Conservation (phyloP, 768 basidiomycete genomes). For the Auricularia cornea region DNA sequence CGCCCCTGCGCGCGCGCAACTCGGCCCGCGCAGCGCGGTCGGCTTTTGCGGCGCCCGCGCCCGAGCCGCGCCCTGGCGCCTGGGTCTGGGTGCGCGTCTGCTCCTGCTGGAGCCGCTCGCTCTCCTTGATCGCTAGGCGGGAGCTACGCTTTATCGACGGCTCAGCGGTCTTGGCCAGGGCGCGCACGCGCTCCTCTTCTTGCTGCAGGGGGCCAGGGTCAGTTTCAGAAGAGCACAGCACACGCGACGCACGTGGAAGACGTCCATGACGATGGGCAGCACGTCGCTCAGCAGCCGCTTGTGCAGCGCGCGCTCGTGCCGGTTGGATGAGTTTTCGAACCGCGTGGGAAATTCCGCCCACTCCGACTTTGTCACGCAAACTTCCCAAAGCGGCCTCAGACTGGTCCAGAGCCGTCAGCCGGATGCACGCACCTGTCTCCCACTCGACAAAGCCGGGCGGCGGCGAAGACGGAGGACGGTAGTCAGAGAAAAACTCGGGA, state of each 20-base stretch:
- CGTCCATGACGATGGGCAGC: constrained; percentile 61
- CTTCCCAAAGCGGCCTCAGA: constrained; percentile 32
- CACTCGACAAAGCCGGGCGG: constrained; percentile 68
- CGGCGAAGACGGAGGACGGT: constrained; percentile 18
- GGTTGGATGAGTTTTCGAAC: constrained; percentile 70
- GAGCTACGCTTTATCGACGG: constrained; percentile 64
- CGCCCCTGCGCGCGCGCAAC: constrained; percentile 30
- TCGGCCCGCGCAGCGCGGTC: constrained; percentile 46
- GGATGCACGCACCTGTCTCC: constrained; percentile 62
- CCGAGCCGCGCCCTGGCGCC: constrained; percentile 10
- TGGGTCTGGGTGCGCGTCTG: constrained; percentile 41
- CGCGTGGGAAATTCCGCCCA: constrained; percentile 75
- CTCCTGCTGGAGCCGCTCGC: constrained; percentile 61
- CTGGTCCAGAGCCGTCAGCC: neutral
- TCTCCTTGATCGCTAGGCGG: constrained; percentile 75
- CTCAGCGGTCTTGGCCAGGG: neutral
- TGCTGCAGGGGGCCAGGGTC: neutral
- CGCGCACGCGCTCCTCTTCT: neutral
- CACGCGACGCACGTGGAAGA: constrained; percentile 43
- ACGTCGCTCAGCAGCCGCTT: constrained; percentile 56
- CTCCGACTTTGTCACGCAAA: constrained; percentile 74
- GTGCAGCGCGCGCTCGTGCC: constrained; percentile 71
- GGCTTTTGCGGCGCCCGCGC: constrained; percentile 60
- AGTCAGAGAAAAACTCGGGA: constrained; percentile 10
- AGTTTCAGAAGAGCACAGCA: neutral